Evolutionary conservation across 148 eudicot genomes (phyloP), one percentile per base, ranked within the genome.

Genomic region (Heliamphora exappendiculata): DNA sequence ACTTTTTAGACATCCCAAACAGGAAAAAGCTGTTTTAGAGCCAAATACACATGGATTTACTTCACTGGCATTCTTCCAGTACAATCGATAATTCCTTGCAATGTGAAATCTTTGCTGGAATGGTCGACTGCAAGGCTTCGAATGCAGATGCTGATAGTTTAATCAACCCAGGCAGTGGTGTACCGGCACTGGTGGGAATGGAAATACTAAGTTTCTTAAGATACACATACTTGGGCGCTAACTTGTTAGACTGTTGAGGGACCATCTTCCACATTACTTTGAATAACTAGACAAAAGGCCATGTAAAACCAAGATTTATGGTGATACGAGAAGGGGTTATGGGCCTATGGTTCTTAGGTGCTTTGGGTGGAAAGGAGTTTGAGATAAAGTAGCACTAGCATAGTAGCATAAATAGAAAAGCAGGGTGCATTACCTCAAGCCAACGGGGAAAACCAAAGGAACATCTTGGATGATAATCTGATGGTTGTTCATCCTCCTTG

Each of bases 361-460:
- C 72, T 12, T 67, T 11, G 51, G 72, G 41, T 67, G 33, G 28
- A 20, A 41, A 20, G 7, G 5, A 67, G 19, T 67, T 67, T 20
- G 50, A 68, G 42, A 72, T 29, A 72, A 34, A 34, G 50, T 20
- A 37, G 20, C 29, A 37, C 16, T 73, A 42, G 31, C 62, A 58
- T 55, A 6, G n/a, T n/a, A n/a, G n/a, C n/a, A n/a, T n/a, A 65
- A 73, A 57, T 51, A 2, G 11, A 10, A 72, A 17, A 75, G 71
- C 17, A 64, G 44, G 63, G 65, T 39, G 51, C 37, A 42, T 70
- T 88, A 95, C 98, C 98, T 90, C 96, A 72, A 95, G 96, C 98
- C 98, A 95, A 76, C 86, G 81, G 34, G 98, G 98, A 72, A 94
- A 89, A 72, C 98, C 97, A 42, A 88, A 90, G 70, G 90, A 86